Evolutionary conservation across 768 basidiomycete genomes (phyloP), one percentile per base, ranked within the genome.

Genomic region (Russula emetica): DNA sequence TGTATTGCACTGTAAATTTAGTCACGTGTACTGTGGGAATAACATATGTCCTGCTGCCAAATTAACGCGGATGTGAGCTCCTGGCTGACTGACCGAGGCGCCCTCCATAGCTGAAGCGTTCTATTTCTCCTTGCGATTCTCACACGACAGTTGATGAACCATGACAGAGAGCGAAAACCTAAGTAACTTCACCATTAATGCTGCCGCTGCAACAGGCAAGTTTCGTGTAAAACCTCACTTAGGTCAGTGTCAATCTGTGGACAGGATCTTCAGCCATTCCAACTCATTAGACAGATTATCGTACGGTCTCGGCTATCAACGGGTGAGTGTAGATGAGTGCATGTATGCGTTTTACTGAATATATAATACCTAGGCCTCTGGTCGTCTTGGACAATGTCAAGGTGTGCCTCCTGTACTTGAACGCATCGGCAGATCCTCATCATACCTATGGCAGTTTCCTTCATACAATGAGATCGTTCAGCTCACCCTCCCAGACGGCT

Each of bases 381-480:
- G 97, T 99, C 63, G 87, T 99, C 16, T 80, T 99, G 68, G 96
- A 99, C 78, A 98, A 98, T 74, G 96, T 99, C 83, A 97, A 96
- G 82, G 94, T 92, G 71, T 55, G 45, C 47, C 28, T 26, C 8
- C 61, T 5, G 49, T 42, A 36, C 38, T 53, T 56, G 62, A 59
- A 40, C n/a, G 7, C 45, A 38, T 26, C 5, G 22, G 13, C 34
- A 40, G 55, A 22, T 22, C 20, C 28, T 61, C 22, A 70, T 67
- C 22, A 66, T 26, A 40, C 53, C 38, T 42, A 62, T 38, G 61
- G 62, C 69, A 97, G 93, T 98, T 97, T 75, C 89, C 95, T 6
- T 92, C 94, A 24, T 98, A 97, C 81, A 98, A 98, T 76, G 96
- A 98, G 80, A 98, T 98, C 72, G 96, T 98, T 30, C 86, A 90